A percentile compares a stretch with the other conserved stretches of the same genome.
Evolutionary conservation across 2,329 filamentous ascomycete species (phyloP).

Genomic region (Fusarium temperatum): DNA sequence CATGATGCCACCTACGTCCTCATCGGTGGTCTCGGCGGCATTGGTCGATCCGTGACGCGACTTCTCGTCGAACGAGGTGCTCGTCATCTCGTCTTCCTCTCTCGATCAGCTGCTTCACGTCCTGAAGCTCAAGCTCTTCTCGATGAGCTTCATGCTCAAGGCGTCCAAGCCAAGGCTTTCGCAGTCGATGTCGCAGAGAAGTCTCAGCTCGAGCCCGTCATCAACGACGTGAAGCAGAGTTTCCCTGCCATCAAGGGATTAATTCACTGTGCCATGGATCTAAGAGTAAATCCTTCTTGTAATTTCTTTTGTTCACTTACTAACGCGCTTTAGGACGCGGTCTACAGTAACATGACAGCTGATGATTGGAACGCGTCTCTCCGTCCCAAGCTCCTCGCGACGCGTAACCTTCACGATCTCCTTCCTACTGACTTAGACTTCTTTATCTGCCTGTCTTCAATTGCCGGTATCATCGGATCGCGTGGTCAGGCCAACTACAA

Average conservation of each 20-base stretch:
- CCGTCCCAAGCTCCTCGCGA: background rate
- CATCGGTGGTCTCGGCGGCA: constrained; percentile 38
- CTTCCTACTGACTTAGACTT: background rate
- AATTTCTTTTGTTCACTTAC: background rate
- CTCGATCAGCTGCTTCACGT: constrained; percentile 31
- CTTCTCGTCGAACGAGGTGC: constrained; percentile 34
- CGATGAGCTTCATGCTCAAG: background rate
- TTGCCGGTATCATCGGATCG: background rate
- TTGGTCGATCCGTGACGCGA: constrained; percentile 36
- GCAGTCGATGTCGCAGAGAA: constrained; percentile 9
- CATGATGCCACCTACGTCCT: constrained; percentile 32
- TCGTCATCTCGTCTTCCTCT: constrained; percentile 44
- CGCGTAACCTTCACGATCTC: background rate
- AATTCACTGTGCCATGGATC: constrained; percentile 43
- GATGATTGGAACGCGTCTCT: background rate
- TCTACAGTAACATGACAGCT: background rate
- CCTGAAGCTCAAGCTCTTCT: background rate
- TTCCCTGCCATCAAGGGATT: constrained; percentile 40
- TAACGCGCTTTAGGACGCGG: background rate
- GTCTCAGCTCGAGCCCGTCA: constrained; percentile 13
- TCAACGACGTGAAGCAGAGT: constrained; percentile 1
- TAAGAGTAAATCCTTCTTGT: background rate
- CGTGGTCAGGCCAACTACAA: background rate
- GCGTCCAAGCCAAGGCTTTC: background rate
- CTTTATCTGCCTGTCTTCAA: background rate